Evolutionary conservation across 2,329 filamentous ascomycete genomes (phyloP), one percentile per base, ranked within the genome.

Genomic region (Fusarium mundagurra): DNA sequence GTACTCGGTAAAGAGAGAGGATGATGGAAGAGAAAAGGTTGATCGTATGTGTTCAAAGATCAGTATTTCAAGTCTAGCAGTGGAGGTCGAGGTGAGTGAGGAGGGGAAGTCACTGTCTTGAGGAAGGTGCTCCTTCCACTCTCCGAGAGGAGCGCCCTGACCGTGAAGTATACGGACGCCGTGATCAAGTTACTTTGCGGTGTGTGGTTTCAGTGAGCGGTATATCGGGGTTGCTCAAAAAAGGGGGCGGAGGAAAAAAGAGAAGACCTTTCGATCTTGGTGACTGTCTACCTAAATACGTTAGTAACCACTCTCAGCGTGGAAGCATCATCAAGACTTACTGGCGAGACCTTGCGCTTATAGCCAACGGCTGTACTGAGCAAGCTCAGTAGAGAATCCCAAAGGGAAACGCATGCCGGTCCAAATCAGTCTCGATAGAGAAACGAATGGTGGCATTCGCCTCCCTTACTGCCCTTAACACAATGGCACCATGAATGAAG

Each of bases 101-200:
- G 47, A 16, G 38, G 18, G 41, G 34, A 41, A 24, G 36, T 59
- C 45, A 62, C 59, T 39, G 20, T 22, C 18, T 14, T 18, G 14
- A 31, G 68, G 65, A 70, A 76, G 63, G 65, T 55, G 50, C 64
- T 34, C 33, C 50, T 63, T 45, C 61, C 43, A 34, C 41, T 43
- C 51, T 64, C 44, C n/a, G n/a, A n/a, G 22, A 53, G 27, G 38
- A 50, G 38, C 29, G 22, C 45, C 18, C n/a, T 38, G 20, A 31
- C 27, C n/a, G n/a, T n/a, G n/a, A n/a, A 50, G 29, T 50, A 34
- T n/a, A 34, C 20, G 29, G 65, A n/a, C 73, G 27, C n/a, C n/a
- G 22, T 20, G 29, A 39, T 24, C 12, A n/a, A 53, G 27, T 27
- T 11, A 13, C 6, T 39, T 31, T 14, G 12, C 5, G n/a, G 38